A percentile compares a stretch with the other conserved stretches of the same genome.
phyloP scores from a whole-genome alignment of 768 basidiomycete species.

The Lactifluus volemus region DNA sequence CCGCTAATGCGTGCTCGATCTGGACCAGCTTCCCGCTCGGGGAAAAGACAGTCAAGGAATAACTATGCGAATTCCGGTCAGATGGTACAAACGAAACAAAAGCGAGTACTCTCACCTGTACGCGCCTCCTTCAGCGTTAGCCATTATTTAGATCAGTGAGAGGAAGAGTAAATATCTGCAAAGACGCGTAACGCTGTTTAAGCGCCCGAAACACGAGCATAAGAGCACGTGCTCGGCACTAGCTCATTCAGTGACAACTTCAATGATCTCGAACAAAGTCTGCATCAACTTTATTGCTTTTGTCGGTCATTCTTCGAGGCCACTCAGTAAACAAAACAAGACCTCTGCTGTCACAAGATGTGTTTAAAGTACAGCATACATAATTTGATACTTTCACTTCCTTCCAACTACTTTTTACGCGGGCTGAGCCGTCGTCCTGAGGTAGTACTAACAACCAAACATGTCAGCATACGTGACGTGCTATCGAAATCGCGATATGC shows the following conservation, averaged over 20 bases:
- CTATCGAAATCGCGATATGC: constrained; percentile 17
- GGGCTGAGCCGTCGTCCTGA: constrained; percentile 65
- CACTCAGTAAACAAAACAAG: not conserved
- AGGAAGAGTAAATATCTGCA: not conserved
- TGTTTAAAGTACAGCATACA: constrained; percentile 2
- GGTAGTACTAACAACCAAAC: constrained; percentile 54
- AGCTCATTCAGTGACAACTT: no score
- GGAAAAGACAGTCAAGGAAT: constrained; percentile 98
- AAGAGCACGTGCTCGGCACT: constrained; percentile 5
- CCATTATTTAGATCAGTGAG: constrained; percentile 40
- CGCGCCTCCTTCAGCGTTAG: constrained; percentile 52
- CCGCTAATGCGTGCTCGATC: constrained; percentile 98
- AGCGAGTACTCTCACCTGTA: constrained; percentile 26
- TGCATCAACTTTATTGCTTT: not conserved
- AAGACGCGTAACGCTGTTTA: not conserved
- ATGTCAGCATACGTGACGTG: not conserved
- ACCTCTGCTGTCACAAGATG: not conserved
- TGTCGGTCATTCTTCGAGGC: not conserved
- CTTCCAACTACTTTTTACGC: constrained; percentile 23
- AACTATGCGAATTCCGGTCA: constrained; percentile 40
- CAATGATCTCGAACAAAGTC: not conserved
- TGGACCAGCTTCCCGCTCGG: constrained; percentile 98
- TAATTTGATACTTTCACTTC: constrained; percentile 1
- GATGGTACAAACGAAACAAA: not conserved
- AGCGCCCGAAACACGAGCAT: not conserved